Percentiles rank a stretch among this genome's conserved stretches.
phyloP scores from a whole-genome alignment of 2,329 filamentous ascomycete genomes.

The Sporothrix dimorphospora region DNA sequence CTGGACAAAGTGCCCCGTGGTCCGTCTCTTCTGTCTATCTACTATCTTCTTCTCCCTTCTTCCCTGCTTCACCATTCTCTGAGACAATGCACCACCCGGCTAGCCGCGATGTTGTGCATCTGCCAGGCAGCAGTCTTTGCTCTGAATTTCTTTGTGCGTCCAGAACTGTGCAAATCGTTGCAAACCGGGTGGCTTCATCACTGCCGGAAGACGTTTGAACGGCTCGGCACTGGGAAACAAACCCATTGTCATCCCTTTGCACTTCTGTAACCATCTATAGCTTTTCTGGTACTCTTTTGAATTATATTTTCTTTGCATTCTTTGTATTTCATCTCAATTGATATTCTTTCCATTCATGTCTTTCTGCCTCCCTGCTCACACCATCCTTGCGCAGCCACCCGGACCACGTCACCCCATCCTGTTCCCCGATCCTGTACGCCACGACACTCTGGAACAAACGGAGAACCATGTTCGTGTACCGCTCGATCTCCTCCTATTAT shows the following conservation, averaged over 20 bases:
- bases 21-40: not conserved
- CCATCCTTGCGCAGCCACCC: conserved; percentile 14
- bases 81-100: conserved; percentile 3
- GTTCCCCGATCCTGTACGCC: conserved; percentile 22
- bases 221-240: not conserved
- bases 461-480: conserved; percentile 6
- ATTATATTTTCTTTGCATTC: not conserved
- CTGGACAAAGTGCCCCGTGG: not conserved
- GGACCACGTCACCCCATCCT: conserved; percentile 26
- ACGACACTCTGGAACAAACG: conserved; percentile 7
- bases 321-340: not conserved
- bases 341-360: not conserved
- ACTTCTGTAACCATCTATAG: not conserved
- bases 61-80: not conserved
- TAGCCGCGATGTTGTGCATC: conserved; percentile 29
- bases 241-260: not conserved
- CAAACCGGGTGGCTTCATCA: not conserved
- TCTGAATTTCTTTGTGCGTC: not conserved
- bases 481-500: not conserved
- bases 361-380: not conserved
- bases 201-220: not conserved
- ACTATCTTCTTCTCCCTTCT: too few species aligned
- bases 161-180: not conserved
- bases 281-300: not conserved
- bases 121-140: not conserved